Evolutionary conservation across 305 asterid genomes (phyloP).

Genomic region (Fraxinus nigra): DNA sequence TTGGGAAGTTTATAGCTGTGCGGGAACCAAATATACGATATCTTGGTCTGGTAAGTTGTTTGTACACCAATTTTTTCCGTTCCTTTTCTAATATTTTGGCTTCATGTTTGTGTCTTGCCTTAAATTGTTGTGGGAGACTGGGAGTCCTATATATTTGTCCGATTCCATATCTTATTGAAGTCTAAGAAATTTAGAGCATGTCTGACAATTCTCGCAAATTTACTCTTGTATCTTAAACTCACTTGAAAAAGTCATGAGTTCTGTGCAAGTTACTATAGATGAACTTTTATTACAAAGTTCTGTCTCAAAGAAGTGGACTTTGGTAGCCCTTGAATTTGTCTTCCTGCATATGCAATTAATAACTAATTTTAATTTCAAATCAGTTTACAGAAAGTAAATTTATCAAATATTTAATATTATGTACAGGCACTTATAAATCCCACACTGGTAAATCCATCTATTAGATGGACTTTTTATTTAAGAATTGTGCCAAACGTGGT

Average conservation of each 20-base stretch:
- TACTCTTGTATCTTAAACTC: conserved; percentile 5
- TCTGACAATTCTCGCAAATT: background rate
- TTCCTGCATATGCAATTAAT: background rate
- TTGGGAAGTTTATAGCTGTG: conserved; percentile 97
- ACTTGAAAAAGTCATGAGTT: background rate
- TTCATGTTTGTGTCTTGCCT: conserved; percentile 7
- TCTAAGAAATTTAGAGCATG: conserved; percentile 1
- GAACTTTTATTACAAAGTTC: background rate
- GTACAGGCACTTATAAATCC: background rate
- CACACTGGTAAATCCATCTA: background rate
- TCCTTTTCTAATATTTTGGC: conserved; percentile 16
- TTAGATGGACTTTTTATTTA: background rate
- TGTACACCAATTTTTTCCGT: conserved; percentile 8
- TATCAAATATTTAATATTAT: background rate
- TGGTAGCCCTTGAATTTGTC: background rate
- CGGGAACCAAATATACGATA: conserved; percentile 99
- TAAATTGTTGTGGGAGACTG: background rate
- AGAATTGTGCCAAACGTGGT: background rate
- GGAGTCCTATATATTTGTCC: background rate
- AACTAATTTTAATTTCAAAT: background rate
- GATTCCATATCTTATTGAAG: conserved; percentile 7
- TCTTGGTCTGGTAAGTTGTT: conserved; percentile 90
- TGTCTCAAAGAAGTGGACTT: background rate
- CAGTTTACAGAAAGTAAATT: background rate
- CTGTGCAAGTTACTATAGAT: background rate